phyloP scores from a whole-genome alignment of 805 yeast genomes.

The Starmerella cellae region DNA sequence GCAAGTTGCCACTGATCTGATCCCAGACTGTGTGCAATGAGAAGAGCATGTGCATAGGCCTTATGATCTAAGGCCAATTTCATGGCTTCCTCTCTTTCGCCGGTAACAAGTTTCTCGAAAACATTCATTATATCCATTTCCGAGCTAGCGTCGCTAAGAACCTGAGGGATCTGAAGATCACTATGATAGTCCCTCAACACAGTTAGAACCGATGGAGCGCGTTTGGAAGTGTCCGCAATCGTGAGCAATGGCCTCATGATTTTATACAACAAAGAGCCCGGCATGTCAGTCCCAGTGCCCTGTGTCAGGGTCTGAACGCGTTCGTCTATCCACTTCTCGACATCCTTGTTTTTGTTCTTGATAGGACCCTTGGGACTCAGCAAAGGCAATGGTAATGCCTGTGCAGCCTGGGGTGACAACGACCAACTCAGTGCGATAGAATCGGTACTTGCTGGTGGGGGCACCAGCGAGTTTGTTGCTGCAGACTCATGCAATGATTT shows the following conservation, averaged over 20 bases:
- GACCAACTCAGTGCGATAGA: neutral
- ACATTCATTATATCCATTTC: conserved; percentile 17
- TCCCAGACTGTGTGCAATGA: conserved; percentile 55
- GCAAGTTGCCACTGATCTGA: conserved; percentile 45
- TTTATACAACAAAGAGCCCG: conserved; percentile 15
- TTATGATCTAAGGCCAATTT: conserved; percentile 45
- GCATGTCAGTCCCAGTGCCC: neutral
- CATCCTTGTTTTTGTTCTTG: conserved; percentile 50
- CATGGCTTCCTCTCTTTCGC: conserved; percentile 56
- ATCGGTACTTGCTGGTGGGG: neutral
- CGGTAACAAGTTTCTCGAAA: conserved; percentile 38
- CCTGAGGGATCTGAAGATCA: neutral
- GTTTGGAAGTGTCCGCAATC: neutral
- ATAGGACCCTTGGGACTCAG: conserved; percentile 30
- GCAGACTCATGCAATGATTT: no score
- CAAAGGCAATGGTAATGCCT: conserved; percentile 57
- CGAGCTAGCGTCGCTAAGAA: neutral
- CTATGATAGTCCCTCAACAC: neutral
- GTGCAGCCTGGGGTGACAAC: neutral
- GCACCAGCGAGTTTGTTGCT: no score
- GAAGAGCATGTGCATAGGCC: conserved; percentile 66
- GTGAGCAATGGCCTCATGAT: conserved; percentile 2
- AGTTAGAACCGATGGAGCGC: neutral
- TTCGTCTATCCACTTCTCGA: conserved; percentile 53
- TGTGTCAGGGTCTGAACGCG: conserved; percentile 21